A percentile compares a stretch with the other conserved stretches of the same genome.
Conservation (phyloP, 805 yeast species). For the Saturnispora diversa region DNA sequence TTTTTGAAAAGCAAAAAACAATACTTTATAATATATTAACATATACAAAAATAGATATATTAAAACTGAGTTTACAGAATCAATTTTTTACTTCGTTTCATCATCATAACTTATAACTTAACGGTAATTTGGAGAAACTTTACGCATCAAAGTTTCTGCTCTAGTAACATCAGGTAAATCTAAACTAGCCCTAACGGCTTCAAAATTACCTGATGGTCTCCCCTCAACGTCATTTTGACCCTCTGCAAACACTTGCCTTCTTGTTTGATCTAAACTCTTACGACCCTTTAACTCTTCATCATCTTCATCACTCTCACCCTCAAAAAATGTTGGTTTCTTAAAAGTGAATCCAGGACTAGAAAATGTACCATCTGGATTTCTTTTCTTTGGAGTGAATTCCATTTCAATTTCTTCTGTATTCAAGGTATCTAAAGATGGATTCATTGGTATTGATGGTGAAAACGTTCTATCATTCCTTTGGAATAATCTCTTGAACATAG, state of each 20-base stretch:
- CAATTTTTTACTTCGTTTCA: neutral
- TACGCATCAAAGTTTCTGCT: conserved; percentile 28
- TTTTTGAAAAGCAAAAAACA: too few species aligned
- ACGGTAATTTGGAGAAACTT: conserved; percentile 18
- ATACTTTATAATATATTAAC: neutral
- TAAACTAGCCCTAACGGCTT: conserved; percentile 30
- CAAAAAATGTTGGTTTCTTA: conserved; percentile 17
- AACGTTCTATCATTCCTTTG: conserved; percentile 20
- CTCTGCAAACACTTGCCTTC: conserved; percentile 15
- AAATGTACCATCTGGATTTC: conserved; percentile 26
- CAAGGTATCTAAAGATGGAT: conserved; percentile 30
- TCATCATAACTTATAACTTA: too few species aligned
- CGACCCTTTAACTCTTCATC: conserved; percentile 3
- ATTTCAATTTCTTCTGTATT: conserved; percentile 46
- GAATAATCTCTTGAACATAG: conserved; percentile 34
- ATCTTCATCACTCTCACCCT: conserved; percentile 10
- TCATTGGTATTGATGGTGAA: conserved; percentile 28
- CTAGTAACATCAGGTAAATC: conserved; percentile 33
- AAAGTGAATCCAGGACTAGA: conserved; percentile 27
- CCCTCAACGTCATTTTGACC: conserved; percentile 16
- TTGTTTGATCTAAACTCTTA: conserved; percentile 23
- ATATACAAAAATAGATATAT: too few species aligned
- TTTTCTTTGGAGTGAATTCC: conserved; percentile 29
- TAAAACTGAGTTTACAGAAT: conserved; percentile 7
- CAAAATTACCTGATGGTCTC: conserved; percentile 22